A percentile compares a stretch with the other conserved stretches of the same genome.
Conservation (phyloP, 2,329 filamentous ascomycete species). For the Colletotrichum lupini region DNA sequence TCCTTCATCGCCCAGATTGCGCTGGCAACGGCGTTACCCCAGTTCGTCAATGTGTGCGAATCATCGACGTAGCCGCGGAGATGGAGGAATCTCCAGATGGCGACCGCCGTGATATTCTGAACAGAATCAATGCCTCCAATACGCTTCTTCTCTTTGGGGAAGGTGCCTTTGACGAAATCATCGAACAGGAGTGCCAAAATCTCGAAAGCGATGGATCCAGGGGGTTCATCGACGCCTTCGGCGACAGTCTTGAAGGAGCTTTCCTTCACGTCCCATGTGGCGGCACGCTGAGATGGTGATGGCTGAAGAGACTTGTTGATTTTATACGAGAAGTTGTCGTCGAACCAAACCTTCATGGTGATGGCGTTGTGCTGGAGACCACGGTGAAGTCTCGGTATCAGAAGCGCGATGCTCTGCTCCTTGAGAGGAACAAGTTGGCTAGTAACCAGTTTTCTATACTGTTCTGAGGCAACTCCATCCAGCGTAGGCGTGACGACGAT, state of each 20-base stretch:
- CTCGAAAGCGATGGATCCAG: constrained; percentile 66
- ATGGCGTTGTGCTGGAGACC: constrained; percentile 86
- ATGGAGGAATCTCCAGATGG: constrained; percentile 90
- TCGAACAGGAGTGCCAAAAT: constrained; percentile 75
- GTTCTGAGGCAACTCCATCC: constrained; percentile 81
- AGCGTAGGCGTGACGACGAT: constrained; percentile 85
- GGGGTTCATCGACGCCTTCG: constrained; percentile 50
- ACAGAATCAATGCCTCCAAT: constrained; percentile 71
- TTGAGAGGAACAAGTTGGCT: constrained; percentile 79
- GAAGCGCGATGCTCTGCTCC: constrained; percentile 79
- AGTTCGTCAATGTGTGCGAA: constrained; percentile 81
- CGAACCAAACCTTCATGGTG: constrained; percentile 85
- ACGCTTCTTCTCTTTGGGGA: constrained; percentile 66
- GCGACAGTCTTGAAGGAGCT: constrained; percentile 61
- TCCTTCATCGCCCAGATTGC: constrained; percentile 73
- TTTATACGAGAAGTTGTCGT: constrained; percentile 73
- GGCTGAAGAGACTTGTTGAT: constrained; percentile 66
- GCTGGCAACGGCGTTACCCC: constrained; percentile 83
- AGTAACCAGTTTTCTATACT: constrained; percentile 84
- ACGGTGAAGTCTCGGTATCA: constrained; percentile 83
- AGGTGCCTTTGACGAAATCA: constrained; percentile 76
- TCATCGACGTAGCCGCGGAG: constrained; percentile 86
- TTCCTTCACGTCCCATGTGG: constrained; percentile 80
- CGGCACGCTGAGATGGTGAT: constrained; percentile 58
- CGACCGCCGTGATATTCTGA: constrained; percentile 78